Conservation (phyloP, 805 yeast genomes). For the Sugiyamaella chiloensis region DNA sequence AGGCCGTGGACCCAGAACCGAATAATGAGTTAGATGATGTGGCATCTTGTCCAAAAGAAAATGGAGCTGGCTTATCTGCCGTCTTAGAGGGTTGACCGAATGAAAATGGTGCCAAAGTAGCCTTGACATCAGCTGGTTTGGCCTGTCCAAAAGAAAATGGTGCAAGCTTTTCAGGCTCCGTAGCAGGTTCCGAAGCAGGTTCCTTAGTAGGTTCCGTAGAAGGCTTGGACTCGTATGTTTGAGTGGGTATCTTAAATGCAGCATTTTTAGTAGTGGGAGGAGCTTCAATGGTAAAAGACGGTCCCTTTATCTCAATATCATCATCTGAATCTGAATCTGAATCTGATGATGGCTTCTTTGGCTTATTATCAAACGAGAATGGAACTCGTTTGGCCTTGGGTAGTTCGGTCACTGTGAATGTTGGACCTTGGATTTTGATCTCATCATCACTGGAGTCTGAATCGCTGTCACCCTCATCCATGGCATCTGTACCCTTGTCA, state of each 20-base stretch:
- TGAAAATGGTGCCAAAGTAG: slow-evolving; percentile 15
- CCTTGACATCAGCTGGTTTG: neutral
- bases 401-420: slow-evolving; percentile 19
- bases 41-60: slow-evolving; percentile 7
- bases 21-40: neutral
- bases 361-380: slow-evolving; percentile 27
- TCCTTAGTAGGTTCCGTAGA: neutral
- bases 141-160: neutral
- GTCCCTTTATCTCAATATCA: slow-evolving; percentile 69
- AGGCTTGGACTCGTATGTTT: slow-evolving; percentile 1
- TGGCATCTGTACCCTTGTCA: too few species aligned
- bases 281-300: slow-evolving; percentile 50
- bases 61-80: slow-evolving; percentile 13
- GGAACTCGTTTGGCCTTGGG: slow-evolving; percentile 37
- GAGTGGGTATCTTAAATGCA: slow-evolving; percentile 39
- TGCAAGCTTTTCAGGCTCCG: neutral
- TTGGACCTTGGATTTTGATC: slow-evolving; percentile 12
- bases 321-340: slow-evolving; percentile 56
- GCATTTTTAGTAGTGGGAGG: slow-evolving; percentile 50
- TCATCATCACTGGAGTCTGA: slow-evolving; percentile 11
- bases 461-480: neutral
- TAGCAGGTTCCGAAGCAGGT: neutral
- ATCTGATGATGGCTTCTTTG: slow-evolving; percentile 24
- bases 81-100: neutral
- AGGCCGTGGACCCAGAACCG: neutral